Percentiles rank a stretch among this genome's conserved stretches.
phyloP scores from a whole-genome alignment of 2,329 filamentous ascomycete species.

The Colletotrichum truncatum region DNA sequence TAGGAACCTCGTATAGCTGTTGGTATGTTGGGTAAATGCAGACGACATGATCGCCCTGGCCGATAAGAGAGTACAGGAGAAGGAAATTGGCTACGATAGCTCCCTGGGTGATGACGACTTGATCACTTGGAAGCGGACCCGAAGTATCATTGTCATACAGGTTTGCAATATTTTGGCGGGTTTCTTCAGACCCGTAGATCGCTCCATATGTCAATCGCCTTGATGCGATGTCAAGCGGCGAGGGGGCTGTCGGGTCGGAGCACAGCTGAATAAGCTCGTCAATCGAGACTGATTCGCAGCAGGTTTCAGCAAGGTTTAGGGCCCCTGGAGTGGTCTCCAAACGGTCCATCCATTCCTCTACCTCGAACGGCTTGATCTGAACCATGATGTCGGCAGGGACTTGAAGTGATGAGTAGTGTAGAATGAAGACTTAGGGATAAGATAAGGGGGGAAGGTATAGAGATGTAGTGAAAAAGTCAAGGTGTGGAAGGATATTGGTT shows the following conservation, averaged over 20 bases:
- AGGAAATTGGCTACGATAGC: constrained; percentile 83
- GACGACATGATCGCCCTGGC: constrained; percentile 80
- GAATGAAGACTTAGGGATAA: too few relatives aligned
- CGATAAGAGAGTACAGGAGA: constrained; percentile 73
- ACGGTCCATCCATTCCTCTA: constrained; percentile 76
- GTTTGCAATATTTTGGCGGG: constrained; percentile 71
- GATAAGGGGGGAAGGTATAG: too few relatives aligned
- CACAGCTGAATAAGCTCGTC: constrained; percentile 70
- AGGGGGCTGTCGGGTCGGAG: constrained; percentile 55
- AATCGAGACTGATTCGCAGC: constrained; percentile 77
- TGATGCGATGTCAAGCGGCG: constrained; percentile 56
- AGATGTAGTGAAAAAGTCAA: too few relatives aligned
- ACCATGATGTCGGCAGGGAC: constrained; percentile 43
- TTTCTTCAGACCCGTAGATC: constrained; percentile 73
- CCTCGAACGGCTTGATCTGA: constrained; percentile 59
- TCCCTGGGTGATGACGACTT: constrained; percentile 77
- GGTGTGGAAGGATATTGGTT: too few relatives aligned
- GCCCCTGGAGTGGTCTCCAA: constrained; percentile 65
- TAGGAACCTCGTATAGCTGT: constrained; percentile 78
- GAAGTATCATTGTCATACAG: constrained; percentile 67
- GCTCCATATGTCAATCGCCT: constrained; percentile 74
- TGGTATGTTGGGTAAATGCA: constrained; percentile 87
- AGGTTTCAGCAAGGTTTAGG: constrained; percentile 82
- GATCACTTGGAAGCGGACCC: constrained; percentile 50
- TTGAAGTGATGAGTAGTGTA: neutral